Percentiles rank a stretch among this genome's conserved stretches.
Evolutionary conservation across 1,284 basidiomycete genomes (phyloP).

Genomic region (Malassezia caprae): DNA sequence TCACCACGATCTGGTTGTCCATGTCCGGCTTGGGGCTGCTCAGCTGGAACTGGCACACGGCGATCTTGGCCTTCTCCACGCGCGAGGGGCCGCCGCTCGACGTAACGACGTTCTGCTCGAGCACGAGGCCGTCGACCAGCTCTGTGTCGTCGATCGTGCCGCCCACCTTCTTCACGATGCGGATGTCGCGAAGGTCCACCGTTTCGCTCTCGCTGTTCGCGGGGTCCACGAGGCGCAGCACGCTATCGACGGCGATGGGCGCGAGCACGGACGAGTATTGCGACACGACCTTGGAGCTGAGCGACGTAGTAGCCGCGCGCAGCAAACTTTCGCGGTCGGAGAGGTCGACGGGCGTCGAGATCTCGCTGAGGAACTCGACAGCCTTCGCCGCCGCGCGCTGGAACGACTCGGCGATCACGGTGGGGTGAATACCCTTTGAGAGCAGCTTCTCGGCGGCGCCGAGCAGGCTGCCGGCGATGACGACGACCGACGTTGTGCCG

Average conservation of each 20-base stretch:
- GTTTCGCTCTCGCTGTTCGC: slow-evolving; percentile 19
- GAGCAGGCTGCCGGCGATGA: slow-evolving; percentile 83
- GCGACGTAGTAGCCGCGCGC: slow-evolving; percentile 83
- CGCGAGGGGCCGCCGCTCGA: slow-evolving; percentile 85
- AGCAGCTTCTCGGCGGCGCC: slow-evolving; percentile 95
- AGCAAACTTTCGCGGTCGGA: slow-evolving; percentile 76
- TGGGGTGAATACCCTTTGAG: slow-evolving; percentile 87
- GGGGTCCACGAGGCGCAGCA: slow-evolving; percentile 50
- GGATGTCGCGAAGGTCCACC: slow-evolving; percentile 90
- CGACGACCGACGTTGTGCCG: slow-evolving; percentile 96
- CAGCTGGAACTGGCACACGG: slow-evolving; percentile 95
- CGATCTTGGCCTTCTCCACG: slow-evolving; percentile 98
- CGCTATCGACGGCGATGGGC: slow-evolving; percentile 93
- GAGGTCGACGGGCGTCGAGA: slow-evolving; percentile 84
- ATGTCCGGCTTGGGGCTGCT: slow-evolving; percentile 97
- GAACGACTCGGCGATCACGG: slow-evolving; percentile 93
- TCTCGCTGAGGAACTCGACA: slow-evolving; percentile 85
- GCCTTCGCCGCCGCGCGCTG: slow-evolving; percentile 81
- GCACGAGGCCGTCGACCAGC: slow-evolving; percentile 85
- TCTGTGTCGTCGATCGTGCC: slow-evolving; percentile 99
- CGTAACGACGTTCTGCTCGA: slow-evolving; percentile 87
- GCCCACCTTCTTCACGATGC: slow-evolving; percentile 95
- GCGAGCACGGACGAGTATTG: slow-evolving; percentile 96
- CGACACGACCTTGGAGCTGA: slow-evolving; percentile 99
- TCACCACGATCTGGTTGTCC: slow-evolving; percentile 99